phyloP scores from a whole-genome alignment of 768 basidiomycete genomes.

The Tricholoma flavovirens region DNA sequence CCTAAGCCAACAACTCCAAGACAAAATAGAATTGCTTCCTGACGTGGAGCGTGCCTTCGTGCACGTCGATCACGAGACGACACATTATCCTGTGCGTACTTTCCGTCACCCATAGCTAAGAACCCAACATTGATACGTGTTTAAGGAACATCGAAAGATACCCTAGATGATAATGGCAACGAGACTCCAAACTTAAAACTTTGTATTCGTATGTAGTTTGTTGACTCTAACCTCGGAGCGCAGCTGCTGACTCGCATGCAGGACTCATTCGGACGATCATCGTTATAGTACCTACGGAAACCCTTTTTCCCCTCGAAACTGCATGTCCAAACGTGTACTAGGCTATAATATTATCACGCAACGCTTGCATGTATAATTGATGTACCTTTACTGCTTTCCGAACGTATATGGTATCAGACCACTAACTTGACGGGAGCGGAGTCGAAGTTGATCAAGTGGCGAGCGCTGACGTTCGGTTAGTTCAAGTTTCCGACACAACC shows the following conservation, averaged over 20 bases:
- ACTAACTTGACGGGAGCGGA: too few relatives aligned
- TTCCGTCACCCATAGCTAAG: not conserved
- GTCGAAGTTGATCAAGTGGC: too few relatives aligned
- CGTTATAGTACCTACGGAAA: too few relatives aligned
- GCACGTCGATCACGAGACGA: conserved; percentile 91
- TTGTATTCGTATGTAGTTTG: conserved; percentile 4
- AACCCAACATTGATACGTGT: conserved; percentile 2
- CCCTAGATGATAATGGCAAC: conserved; percentile 2
- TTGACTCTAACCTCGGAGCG: not conserved
- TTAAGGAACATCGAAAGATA: conserved; percentile 47
- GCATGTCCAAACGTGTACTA: too few relatives aligned
- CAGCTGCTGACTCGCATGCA: not conserved
- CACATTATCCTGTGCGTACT: conserved; percentile 52
- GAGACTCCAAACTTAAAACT: not conserved
- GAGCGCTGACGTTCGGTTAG: too few relatives aligned
- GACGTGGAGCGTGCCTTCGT: conserved; percentile 93
- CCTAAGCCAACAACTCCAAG: conserved; percentile 76
- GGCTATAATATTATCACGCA: too few relatives aligned
- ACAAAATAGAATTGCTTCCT: conserved; percentile 83
- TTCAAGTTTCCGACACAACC: too few relatives aligned
- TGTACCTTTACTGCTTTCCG: too few relatives aligned
- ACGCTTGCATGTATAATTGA: too few relatives aligned
- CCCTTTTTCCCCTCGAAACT: too few relatives aligned
- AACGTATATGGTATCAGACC: too few relatives aligned
- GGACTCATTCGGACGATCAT: too few relatives aligned